phyloP scores from a whole-genome alignment of 306 rosid genomes.

The Echinosophora koreensis region DNA sequence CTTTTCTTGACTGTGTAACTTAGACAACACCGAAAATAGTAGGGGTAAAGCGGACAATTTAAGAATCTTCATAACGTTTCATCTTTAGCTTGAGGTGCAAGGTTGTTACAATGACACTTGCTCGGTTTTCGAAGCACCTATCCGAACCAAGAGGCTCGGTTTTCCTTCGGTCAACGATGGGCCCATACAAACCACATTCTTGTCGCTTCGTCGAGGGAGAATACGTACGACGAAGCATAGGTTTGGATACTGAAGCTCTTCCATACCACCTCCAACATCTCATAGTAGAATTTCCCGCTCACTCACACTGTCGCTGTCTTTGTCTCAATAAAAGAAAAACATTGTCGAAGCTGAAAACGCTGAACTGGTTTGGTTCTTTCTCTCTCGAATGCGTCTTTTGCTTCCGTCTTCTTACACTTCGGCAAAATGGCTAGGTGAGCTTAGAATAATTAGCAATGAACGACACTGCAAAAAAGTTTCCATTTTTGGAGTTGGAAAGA shows the following conservation, averaged over 20 bases:
- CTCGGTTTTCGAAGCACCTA: conserved; percentile 56
- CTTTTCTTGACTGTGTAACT: too few relatives aligned
- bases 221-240: conserved; percentile 35
- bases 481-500: background rate
- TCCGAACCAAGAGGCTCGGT: conserved; percentile 49
- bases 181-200: conserved; percentile 28
- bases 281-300: conserved; percentile 74
- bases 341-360: conserved; percentile 3
- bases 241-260: conserved; percentile 41
- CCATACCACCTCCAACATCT: conserved; percentile 18
- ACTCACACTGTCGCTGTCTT: conserved; percentile 26
- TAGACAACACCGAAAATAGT: too few relatives aligned
- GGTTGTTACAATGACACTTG: conserved; percentile 35
- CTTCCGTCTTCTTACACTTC: background rate
- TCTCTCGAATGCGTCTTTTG: background rate
- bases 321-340: conserved; percentile 25
- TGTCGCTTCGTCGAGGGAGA: background rate
- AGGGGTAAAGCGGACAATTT: conserved; percentile 26
- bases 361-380: background rate
- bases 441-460: conserved; percentile 1
- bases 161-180: conserved; percentile 49
- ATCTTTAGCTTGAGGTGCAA: conserved; percentile 54
- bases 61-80: conserved; percentile 19
- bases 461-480: background rate
- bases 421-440: conserved; percentile 67